These are phyloP conservation scores for Paecilomyces sp. DNA, from an alignment of 2,329 filamentous ascomycete species.

Conservation along the genomic window DNA sequence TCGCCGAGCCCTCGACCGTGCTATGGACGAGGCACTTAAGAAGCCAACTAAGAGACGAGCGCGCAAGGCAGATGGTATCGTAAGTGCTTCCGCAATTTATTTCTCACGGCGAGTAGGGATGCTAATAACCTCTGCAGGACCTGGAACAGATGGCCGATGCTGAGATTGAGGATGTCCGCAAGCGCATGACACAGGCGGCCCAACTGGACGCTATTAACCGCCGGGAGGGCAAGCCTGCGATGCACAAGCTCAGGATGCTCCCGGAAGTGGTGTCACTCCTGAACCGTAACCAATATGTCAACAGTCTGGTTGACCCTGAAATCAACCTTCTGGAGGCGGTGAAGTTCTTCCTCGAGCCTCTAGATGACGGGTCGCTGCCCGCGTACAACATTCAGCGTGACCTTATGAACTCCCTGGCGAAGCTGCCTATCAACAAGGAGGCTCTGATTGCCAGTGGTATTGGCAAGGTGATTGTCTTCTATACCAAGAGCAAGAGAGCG, in stretches of 20 bases:
- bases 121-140: constrained; percentile 50
- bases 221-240: constrained; percentile 68
- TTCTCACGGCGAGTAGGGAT: background rate
- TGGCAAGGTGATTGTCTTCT: constrained; percentile 93
- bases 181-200: constrained; percentile 85
- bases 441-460: constrained; percentile 83
- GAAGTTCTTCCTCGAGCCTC: constrained; percentile 92
- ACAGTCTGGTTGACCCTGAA: constrained; percentile 84
- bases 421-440: constrained; percentile 85
- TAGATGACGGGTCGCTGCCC: constrained; percentile 87
- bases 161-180: constrained; percentile 78
- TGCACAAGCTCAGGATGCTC: constrained; percentile 88
- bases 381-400: constrained; percentile 98
- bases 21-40: constrained; percentile 83
- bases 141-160: constrained; percentile 85
- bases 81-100: constrained; percentile 38
- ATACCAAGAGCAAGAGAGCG: constrained; percentile 88
- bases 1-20: constrained; percentile 73
- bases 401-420: constrained; percentile 72
- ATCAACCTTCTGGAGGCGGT: constrained; percentile 92
- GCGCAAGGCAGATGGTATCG: constrained; percentile 80
- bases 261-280: constrained; percentile 83
- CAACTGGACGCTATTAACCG: constrained; percentile 79
- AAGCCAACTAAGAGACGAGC: constrained; percentile 63
- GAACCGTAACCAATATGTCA: constrained; percentile 75